Evolutionary conservation across 1,284 basidiomycete genomes (phyloP).

Genomic region (Pyrrhoderma lamaoense): DNA sequence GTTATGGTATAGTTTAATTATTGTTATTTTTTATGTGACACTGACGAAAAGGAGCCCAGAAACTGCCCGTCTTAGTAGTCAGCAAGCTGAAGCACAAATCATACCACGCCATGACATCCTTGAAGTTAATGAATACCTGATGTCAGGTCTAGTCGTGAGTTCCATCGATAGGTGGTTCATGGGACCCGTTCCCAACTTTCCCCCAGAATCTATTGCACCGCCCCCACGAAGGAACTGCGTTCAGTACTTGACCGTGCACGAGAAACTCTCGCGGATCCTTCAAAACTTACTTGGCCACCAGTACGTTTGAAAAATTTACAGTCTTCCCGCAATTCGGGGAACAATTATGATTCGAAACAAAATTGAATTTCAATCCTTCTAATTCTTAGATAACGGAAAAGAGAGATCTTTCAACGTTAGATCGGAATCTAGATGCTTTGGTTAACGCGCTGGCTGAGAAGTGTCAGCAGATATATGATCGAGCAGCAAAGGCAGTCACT

Average conservation of each 20-base stretch:
- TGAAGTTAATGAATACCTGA: conserved; percentile 74
- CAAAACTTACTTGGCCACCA: conserved; percentile 23
- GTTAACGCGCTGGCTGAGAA: conserved; percentile 51
- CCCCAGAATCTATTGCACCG: conserved; percentile 47
- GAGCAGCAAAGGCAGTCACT: conserved; percentile 54
- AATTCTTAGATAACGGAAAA: conserved; percentile 38
- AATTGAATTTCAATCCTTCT: background rate
- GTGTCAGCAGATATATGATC: conserved; percentile 55
- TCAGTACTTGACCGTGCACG: conserved; percentile 41
- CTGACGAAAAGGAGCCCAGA: conserved; percentile 21
- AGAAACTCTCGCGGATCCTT: conserved; percentile 37
- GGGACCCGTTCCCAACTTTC: conserved; percentile 53
- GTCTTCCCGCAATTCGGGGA: background rate
- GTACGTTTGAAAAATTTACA: conserved; percentile 19
- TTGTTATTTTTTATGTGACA: conserved; percentile 8
- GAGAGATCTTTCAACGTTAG: conserved; percentile 47
- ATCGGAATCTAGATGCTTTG: conserved; percentile 64
- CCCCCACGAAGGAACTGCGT: conserved; percentile 33
- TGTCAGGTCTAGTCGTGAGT: conserved; percentile 59
- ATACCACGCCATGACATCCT: conserved; percentile 64
- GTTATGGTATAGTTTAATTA: conserved; percentile 47
- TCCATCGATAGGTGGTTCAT: conserved; percentile 72
- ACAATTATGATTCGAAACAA: too few relatives aligned
- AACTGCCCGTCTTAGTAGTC: conserved; percentile 17
- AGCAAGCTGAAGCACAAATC: conserved; percentile 7